Conservation (phyloP, 306 rosid genomes). For the Castanopsis chinensis region DNA sequence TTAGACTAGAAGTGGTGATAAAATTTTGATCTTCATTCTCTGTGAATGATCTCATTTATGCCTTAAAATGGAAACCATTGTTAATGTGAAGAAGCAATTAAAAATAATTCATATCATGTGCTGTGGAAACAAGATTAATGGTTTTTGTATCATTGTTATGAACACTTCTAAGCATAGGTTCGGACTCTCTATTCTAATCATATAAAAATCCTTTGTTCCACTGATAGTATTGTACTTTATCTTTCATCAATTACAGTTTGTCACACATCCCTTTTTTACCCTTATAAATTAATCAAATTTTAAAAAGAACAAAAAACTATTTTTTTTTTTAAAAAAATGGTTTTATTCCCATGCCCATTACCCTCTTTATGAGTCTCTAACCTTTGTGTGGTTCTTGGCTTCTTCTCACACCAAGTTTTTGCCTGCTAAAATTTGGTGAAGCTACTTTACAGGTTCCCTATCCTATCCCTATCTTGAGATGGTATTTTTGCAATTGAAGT, state of each 20-base stretch:
- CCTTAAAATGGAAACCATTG: background rate
- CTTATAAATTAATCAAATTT: no score
- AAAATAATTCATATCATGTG: no score
- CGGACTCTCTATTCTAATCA: background rate
- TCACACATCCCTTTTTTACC: no score
- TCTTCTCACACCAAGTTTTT: background rate
- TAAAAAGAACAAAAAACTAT: no score
- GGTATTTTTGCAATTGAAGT: background rate
- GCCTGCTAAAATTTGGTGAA: background rate
- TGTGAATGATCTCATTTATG: background rate
- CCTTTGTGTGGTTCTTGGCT: background rate
- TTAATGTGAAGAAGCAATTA: background rate
- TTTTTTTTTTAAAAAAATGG: no score
- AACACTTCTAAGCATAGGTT: background rate
- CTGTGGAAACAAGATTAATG: background rate
- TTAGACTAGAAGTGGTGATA: background rate
- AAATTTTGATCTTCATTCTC: background rate
- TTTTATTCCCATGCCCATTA: background rate
- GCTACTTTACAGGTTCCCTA: background rate
- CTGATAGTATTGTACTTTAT: no score
- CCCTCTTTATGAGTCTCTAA: background rate
- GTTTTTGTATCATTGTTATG: background rate
- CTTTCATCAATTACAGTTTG: no score
- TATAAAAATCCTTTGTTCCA: no score
- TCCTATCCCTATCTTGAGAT: background rate